These are phyloP conservation scores for Thielaviopsis populi DNA, from an alignment of 2,329 filamentous ascomycete species.

Conservation along the genomic window DNA sequence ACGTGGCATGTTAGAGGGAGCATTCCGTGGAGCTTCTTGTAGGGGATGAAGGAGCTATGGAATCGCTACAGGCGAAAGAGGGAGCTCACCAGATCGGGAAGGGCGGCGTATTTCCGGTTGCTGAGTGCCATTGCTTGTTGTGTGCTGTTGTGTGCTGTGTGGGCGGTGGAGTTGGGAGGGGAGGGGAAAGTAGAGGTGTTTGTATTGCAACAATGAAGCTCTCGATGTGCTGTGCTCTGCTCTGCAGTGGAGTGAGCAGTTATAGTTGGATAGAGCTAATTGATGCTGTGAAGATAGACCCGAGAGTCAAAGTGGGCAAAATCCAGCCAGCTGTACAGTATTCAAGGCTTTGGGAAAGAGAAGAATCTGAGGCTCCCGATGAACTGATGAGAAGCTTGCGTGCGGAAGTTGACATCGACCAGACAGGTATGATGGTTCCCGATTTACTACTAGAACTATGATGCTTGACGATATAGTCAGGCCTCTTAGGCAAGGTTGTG, in stretches of 20 bases:
- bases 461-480: background rate
- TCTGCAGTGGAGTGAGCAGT: background rate
- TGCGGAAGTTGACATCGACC: too few species aligned
- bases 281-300: background rate
- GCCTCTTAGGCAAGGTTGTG: background rate
- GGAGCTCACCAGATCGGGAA: slow-evolving; percentile 56
- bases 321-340: background rate
- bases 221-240: too few species aligned
- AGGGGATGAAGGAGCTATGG: background rate
- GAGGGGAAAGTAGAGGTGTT: background rate
- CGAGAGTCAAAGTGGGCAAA: background rate
- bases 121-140: slow-evolving; percentile 48
- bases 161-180: background rate
- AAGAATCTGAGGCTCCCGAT: background rate
- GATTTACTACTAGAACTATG: background rate
- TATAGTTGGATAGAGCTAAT: background rate
- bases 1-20: slow-evolving; percentile 4
- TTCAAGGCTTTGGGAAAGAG: background rate
- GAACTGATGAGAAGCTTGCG: background rate
- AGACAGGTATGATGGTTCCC: background rate
- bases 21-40: slow-evolving; percentile 18
- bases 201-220: background rate
- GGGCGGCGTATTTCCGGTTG: slow-evolving; percentile 66
- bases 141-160: too few species aligned
- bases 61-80: slow-evolving; percentile 15